Conservation (phyloP, 257 asterid genomes). For the Verbena officinalis region DNA sequence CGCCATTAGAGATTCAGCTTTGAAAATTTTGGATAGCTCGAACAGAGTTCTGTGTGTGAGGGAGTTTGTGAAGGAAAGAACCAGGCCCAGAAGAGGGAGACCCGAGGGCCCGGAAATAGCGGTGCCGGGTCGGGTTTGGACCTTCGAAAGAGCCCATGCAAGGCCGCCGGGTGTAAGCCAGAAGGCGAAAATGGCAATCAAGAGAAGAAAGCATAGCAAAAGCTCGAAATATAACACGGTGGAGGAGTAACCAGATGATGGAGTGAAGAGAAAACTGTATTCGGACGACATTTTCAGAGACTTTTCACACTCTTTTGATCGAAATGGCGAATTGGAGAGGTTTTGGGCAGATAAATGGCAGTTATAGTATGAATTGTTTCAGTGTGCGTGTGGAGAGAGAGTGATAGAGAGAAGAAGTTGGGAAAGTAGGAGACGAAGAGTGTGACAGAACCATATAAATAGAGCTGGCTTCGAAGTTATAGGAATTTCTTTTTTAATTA, state of each 20-base stretch:
- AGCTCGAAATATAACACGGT: slow-evolving; percentile 34
- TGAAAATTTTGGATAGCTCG: slow-evolving; percentile 28
- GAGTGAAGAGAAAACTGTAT: slow-evolving; percentile 37
- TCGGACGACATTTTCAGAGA: slow-evolving; percentile 50
- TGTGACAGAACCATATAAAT: slow-evolving; percentile 23
- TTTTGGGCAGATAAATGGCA: slow-evolving; percentile 12
- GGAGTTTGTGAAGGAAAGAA: slow-evolving; percentile 49
- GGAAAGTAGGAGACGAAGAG: slow-evolving; percentile 23
- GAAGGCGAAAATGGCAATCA: slow-evolving; percentile 49
- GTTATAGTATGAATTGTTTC: slow-evolving; percentile 10
- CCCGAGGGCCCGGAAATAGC: slow-evolving; percentile 82
- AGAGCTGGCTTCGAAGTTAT: not conserved
- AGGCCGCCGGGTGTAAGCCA: slow-evolving; percentile 85
- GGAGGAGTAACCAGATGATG: slow-evolving; percentile 31
- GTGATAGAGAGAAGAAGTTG: not conserved
- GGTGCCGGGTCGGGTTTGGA: slow-evolving; percentile 31
- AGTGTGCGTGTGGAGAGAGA: not conserved
- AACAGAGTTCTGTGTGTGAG: slow-evolving; percentile 54
- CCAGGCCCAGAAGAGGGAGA: slow-evolving; percentile 64
- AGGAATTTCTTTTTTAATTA: too few species aligned
- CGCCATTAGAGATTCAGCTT: slow-evolving; percentile 61
- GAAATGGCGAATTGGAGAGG: not conserved
- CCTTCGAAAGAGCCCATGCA: slow-evolving; percentile 70
- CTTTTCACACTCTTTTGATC: not conserved
- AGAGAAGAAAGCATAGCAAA: slow-evolving; percentile 37